Evolutionary conservation across 306 rosid genomes (phyloP), one percentile per base, ranked within the genome.

Genomic region (Pueraria montana): DNA sequence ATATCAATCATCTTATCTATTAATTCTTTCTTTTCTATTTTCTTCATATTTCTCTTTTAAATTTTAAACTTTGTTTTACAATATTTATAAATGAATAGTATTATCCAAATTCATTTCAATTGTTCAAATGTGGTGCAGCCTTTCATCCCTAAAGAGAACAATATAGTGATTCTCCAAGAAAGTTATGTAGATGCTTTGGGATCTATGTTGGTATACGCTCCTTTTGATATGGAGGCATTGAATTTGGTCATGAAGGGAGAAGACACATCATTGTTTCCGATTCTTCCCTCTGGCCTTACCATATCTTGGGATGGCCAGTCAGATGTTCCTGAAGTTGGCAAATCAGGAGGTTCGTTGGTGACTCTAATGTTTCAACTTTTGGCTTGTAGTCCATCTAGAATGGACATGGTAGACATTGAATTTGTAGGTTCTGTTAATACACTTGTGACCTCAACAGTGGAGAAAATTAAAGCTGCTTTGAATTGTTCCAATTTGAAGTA

Each of bases 221-320:
- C 92, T 0, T 16, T 92, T 0, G 90, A 87, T 83, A 11, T 79
- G 11, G 20, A 78, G 11, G 10, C 78, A 1, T 21, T 94, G 6
- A 80, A 78, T 26, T 3, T 65, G 17, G 87, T 83, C 2, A 63
- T 63, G 0, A 69, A 34, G 0, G 91, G 92, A 6, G 87, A 83
- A 14, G 91, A 90, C 72, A n/a, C 89, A 16, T 84, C 87, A 0
- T 3, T n/a, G 11, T 14, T 94, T 46, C 90, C 90, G 0, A 66
- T 92, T 13, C 96, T 94, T 32, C 91, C 97, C 1, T 89, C 92
- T 0, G 98, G 98, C n/a, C 46, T 91, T 8, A 50, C 91, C 6
- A 85, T 94, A 85, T 79, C 91, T 0, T 45, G 82, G 4, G 92
- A 86, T 17, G 96, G 96, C 7, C 84, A 80, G 27, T 8, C 50